These are phyloP conservation scores for Verticillium isaacii DNA, from an alignment of 2,329 filamentous ascomycete genomes.

Conservation along the genomic window DNA sequence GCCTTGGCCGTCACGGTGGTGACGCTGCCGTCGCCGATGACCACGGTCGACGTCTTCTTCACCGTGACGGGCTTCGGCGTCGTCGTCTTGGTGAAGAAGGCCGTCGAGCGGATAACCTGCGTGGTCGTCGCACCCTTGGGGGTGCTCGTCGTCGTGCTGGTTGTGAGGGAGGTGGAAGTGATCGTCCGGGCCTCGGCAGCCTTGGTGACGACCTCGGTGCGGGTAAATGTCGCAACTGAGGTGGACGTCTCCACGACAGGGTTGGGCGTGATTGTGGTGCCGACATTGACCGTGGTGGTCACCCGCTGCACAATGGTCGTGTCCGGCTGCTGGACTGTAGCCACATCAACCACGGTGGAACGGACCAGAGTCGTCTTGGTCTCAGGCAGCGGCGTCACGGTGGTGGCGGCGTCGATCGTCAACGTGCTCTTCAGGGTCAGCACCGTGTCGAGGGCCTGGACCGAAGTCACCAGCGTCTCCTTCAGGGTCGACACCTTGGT, in stretches of 20 bases:
- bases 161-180: conserved; percentile 4
- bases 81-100: conserved; percentile 4
- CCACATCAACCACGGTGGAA: background rate
- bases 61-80: conserved; percentile 1
- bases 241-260: conserved; percentile 15
- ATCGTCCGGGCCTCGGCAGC: background rate
- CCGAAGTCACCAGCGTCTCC: conserved; percentile 6
- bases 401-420: conserved; percentile 8
- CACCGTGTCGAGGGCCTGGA: conserved; percentile 8
- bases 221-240: conserved; percentile 1
- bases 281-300: conserved; percentile 22
- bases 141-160: conserved; percentile 14
- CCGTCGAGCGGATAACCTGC: background rate
- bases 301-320: conserved; percentile 20
- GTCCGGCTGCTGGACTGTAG: conserved; percentile 5
- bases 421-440: background rate
- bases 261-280: conserved; percentile 24
- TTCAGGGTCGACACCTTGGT: conserved; percentile 18
- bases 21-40: background rate
- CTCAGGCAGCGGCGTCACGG: background rate
- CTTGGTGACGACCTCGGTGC: conserved; percentile 7
- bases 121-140: conserved; percentile 17
- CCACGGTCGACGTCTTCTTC: background rate
- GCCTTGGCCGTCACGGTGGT: conserved; percentile 1
- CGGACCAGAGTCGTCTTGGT: background rate